Base-by-base conservation (phyloP, 495 filamentous ascomycete genomes). In the Penicillium paradoxum region DNA sequence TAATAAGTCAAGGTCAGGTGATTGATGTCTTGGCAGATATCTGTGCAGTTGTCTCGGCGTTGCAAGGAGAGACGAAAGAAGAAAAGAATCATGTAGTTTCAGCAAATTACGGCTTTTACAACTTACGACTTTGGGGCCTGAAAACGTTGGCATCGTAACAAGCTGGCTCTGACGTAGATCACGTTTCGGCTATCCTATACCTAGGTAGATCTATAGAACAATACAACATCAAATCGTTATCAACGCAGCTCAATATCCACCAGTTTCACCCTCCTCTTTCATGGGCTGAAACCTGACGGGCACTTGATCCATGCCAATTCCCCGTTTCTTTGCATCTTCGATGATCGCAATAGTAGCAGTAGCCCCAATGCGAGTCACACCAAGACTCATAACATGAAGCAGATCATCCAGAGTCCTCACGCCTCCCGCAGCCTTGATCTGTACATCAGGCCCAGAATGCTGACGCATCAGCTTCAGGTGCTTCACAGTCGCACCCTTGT, bases 341-440 rank as follows among this genome's bases (percentile, higher is more conserved):
- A 84, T 49, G 45, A 83, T 83, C 0, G 68, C 66, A 14, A 71
- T 65, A 0, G 79, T 83, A 9, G 79, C 75, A 1, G 79, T 79
- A 3, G 79, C 73, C 7, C 79, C 80, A 34, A 85, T 74, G 62
- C 78, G 34, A n/a, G 64, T 68, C 0, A 68, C 65, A 0, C 69
- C 66, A 37, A 72, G 33, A 29, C 63, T 66, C 66, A 65, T 68
- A 3, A 67, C 69, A 63, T 72, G 63, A 21, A 68, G 37, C 43
- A 72, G 18, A 49, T 72, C 64, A 43, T 70, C 63, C 11, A 70
- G 45, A 1, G 65, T 66, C 10, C 67, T 64, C 39, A 84, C 73
- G 33, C 80, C 78, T 4, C 80, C 80, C 0, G 80, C 76, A 19
- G 78, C 80, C 63, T 84, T 84, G 42, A 83, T 72, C 56, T 77